Evolutionary conservation across 441 rosid genomes (phyloP).

Genomic region (Bruguiera hainesii): DNA sequence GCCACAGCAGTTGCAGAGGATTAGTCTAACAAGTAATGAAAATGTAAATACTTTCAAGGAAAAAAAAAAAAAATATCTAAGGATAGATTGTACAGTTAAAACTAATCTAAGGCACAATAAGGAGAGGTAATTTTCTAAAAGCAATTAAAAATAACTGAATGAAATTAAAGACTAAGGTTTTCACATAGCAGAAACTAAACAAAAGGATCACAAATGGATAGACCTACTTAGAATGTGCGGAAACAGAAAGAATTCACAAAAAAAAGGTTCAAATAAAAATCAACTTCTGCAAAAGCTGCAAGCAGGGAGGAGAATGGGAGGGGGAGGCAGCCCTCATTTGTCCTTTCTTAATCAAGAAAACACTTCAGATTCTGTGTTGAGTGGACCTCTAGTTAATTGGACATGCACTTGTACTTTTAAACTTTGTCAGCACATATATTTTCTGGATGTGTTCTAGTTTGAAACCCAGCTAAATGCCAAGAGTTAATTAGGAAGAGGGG

Average conservation of each 20-base stretch:
- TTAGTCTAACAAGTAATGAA: no score
- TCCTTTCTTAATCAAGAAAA: neutral
- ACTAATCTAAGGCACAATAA: neutral
- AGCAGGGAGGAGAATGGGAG: no score
- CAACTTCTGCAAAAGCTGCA: no score
- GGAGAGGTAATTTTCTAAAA: neutral
- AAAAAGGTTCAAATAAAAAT: no score
- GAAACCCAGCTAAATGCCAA: neutral
- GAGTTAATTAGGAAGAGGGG: no score
- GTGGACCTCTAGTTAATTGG: neutral
- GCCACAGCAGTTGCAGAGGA: no score
- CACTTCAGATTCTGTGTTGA: neutral
- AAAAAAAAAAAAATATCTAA: neutral
- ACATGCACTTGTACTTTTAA: neutral
- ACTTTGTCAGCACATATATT: neutral
- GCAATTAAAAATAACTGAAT: neutral
- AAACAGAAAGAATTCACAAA: no score
- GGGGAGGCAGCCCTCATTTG: no score
- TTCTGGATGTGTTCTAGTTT: slow-evolving; percentile 1
- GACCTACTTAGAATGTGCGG: no score
- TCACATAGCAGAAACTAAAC: neutral
- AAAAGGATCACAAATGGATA: neutral
- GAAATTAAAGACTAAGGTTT: neutral
- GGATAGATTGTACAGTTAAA: neutral
- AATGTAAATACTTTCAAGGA: no score